These are phyloP conservation scores for Rhodosporidiobolus odoratus DNA, from an alignment of 768 basidiomycete genomes.

Conservation along the genomic window DNA sequence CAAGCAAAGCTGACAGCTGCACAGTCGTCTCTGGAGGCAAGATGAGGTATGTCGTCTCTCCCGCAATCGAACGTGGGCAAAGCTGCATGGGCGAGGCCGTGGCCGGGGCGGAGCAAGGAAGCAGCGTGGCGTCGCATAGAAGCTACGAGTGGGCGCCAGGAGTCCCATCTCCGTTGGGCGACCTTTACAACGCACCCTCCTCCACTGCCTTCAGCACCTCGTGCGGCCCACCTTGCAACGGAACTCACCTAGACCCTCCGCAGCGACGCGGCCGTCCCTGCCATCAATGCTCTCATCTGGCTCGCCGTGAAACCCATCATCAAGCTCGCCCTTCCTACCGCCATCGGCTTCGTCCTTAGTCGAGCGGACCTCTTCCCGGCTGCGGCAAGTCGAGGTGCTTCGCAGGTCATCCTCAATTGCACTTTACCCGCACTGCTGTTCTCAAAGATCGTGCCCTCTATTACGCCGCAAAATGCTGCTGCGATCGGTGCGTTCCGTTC, in stretches of 20 bases:
- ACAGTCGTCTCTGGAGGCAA: no score
- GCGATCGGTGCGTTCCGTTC: neutral
- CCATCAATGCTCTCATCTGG: slow-evolving; percentile 11
- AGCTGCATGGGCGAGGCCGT: no score
- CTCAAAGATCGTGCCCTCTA: slow-evolving; percentile 31
- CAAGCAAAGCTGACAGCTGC: no score
- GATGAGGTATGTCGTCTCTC: neutral
- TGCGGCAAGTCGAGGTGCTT: neutral
- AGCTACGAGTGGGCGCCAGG: no score
- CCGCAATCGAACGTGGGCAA: no score
- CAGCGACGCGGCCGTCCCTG: neutral
- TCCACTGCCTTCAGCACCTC: no score
- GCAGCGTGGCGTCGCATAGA: no score
- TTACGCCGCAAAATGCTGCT: slow-evolving; percentile 13
- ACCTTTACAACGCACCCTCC: no score
- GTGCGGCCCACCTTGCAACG: neutral
- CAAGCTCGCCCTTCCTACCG: neutral
- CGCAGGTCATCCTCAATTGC: slow-evolving; percentile 11
- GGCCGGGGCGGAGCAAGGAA: no score
- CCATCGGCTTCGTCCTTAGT: neutral
- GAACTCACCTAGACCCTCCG: neutral
- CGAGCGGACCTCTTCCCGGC: slow-evolving; percentile 2
- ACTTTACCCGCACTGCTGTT: slow-evolving; percentile 31
- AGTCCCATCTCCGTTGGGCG: no score
- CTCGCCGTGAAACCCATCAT: slow-evolving; percentile 8